Base-by-base conservation (phyloP, 177 flowering plant genomes). In the Vitis hybrid region DNA sequence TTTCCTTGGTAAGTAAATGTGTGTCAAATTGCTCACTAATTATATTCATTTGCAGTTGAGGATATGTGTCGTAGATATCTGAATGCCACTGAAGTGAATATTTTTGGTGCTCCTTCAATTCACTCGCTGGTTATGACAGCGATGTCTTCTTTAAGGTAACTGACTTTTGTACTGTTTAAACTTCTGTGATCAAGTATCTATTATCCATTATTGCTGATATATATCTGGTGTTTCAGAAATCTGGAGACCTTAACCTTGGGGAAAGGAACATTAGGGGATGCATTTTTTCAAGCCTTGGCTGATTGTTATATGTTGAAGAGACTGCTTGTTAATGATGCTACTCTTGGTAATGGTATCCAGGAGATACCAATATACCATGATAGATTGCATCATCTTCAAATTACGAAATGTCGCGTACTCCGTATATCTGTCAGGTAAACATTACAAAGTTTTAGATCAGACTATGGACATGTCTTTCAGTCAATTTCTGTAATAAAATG, bases 11-110 rank as follows among this genome's bases (percentile, higher is more conserved):
- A 57, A 19, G 60, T 40, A 4, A 40, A 40, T 40, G 30, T 40
- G 45, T 40, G 45, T 40, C 1, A 40, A 40, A 40, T 40, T 40
- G 45, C 8, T 40, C 45, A 0, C 8, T 1, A 40, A 40, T 40
- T 40, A 40, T 40, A 40, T 40, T 40, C 5, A 52, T 74, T 66
- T 82, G 76, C 83, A 95, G 99, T 95, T 86, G 91, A 86, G 67
- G 93, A 87, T 70, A 89, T 95, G 85, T 93, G 94, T 74, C 86
- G 62, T 8, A 83, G 99, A 13, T 91, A 93, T 78, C 97, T 93
- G 15, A 93, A 89, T 81, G 97, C 94, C 52, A 86, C 87, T 67
- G 87, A 89, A 80, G 84, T 95, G 51, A 93, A 89, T 73, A 64
- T 95, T 18, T 79, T 65, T 71, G 94, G 93, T 66, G 76, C 87